These are phyloP conservation scores for Purpureocillium takamizusanense DNA, from an alignment of 2,329 filamentous ascomycete species.

Conservation along the genomic window DNA sequence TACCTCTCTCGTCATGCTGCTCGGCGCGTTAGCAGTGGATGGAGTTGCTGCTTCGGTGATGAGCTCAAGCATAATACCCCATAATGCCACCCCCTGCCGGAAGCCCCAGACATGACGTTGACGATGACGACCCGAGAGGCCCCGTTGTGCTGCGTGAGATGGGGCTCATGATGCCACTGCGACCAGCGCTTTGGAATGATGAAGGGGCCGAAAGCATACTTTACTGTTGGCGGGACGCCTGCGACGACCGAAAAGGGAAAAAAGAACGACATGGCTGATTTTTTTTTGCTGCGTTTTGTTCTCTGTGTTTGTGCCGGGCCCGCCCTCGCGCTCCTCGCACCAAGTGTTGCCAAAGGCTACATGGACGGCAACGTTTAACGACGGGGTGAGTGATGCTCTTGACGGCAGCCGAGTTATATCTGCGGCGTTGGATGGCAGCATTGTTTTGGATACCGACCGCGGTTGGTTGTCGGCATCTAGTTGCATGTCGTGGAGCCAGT, in stretches of 20 bases:
- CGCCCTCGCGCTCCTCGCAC: neutral
- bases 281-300: neutral
- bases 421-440: conserved; percentile 8
- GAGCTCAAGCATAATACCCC: conserved; percentile 29
- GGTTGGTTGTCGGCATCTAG: neutral
- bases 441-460: conserved; percentile 4
- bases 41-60: conserved; percentile 25
- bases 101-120: conserved; percentile 22
- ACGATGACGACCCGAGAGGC: conserved; percentile 15
- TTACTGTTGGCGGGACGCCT: conserved; percentile 1
- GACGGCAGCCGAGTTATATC: neutral
- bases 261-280: conserved; percentile 1
- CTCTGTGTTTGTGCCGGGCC: neutral
- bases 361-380: neutral
- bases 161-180: neutral
- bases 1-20: conserved; percentile 21
- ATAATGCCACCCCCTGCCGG: conserved; percentile 29
- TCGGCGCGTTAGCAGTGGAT: conserved; percentile 18
- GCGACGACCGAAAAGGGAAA: conserved; percentile 13
- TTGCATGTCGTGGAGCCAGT: neutral
- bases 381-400: conserved; percentile 13
- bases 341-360: neutral
- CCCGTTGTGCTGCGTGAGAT: neutral
- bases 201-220: neutral
- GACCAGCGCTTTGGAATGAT: conserved; percentile 1